These are phyloP conservation scores for Hirschfeldia incana DNA, from an alignment of 345 rosid genomes.

Conservation along the genomic window DNA sequence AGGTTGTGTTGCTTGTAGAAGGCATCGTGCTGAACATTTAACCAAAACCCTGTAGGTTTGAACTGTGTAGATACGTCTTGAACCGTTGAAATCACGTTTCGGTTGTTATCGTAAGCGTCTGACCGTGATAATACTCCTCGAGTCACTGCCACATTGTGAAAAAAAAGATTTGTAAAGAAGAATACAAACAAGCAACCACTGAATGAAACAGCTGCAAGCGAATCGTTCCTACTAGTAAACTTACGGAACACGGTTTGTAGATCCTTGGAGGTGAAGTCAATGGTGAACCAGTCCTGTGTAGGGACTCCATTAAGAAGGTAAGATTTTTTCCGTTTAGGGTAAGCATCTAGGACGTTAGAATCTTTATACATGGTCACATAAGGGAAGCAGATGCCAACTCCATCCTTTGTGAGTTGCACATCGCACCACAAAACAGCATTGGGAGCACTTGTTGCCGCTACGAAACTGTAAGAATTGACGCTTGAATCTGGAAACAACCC, in stretches of 20 bases:
- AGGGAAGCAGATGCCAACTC: constrained; percentile 70
- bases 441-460: constrained; percentile 29
- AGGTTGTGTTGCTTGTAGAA: constrained; percentile 72
- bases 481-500: constrained; percentile 84
- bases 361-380: constrained; percentile 53
- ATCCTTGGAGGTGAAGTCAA: constrained; percentile 60
- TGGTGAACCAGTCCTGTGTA: constrained; percentile 63
- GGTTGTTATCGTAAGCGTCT: constrained; percentile 42
- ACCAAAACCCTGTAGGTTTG: constrained; percentile 59
- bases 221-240: constrained; percentile 20
- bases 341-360: constrained; percentile 29
- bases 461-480: constrained; percentile 48
- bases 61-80: constrained; percentile 41
- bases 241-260: constrained; percentile 48
- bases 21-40: constrained; percentile 81
- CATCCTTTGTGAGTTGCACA: constrained; percentile 85
- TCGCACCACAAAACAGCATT: constrained; percentile 71
- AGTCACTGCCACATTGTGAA: constrained; percentile 58
- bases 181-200: not conserved
- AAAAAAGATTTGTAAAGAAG: not conserved
- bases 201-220: too few species aligned
- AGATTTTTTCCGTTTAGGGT: constrained; percentile 7
- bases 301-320: constrained; percentile 61
- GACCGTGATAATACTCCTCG: constrained; percentile 65
- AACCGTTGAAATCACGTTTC: constrained; percentile 45